Conservation (phyloP, 2,329 filamentous ascomycete species). For the Xylariaceae sp. region DNA sequence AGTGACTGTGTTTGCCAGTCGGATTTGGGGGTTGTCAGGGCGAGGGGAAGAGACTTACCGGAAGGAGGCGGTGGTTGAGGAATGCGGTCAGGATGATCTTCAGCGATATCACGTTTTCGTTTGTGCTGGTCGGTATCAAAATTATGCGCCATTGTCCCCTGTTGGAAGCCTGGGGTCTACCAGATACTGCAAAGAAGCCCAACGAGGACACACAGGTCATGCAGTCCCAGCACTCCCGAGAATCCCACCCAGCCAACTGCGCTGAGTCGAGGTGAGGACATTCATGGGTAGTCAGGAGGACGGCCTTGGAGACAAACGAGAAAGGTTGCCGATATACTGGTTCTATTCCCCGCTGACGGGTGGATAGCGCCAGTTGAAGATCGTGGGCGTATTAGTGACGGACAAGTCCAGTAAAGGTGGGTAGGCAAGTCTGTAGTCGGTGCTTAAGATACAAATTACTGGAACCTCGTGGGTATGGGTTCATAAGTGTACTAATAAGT, state of each 20-base stretch:
- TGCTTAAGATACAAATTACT: too few relatives aligned
- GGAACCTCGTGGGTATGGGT: too few relatives aligned
- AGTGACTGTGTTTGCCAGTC: not conserved
- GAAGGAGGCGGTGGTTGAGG: conserved; percentile 44
- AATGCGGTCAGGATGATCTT: conserved; percentile 43
- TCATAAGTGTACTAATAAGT: too few relatives aligned
- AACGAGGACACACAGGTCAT: conserved; percentile 19
- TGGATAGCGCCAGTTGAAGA: not conserved
- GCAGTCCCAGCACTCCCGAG: conserved; percentile 22
- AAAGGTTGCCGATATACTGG: not conserved
- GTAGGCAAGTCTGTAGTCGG: too few relatives aligned
- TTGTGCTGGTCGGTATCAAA: conserved; percentile 43
- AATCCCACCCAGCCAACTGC: conserved; percentile 23
- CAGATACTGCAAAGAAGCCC: conserved; percentile 17
- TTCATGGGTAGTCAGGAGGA: conserved; percentile 13
- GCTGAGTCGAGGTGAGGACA: conserved; percentile 18
- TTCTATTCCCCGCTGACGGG: not conserved
- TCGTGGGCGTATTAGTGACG: not conserved
- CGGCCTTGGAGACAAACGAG: not conserved
- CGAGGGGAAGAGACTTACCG: conserved; percentile 38
- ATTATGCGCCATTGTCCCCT: conserved; percentile 41
- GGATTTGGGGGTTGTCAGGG: conserved; percentile 3
- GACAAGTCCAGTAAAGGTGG: not conserved
- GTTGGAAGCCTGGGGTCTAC: conserved; percentile 22
- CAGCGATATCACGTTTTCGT: conserved; percentile 45